Percentiles rank a stretch among this genome's conserved stretches.
Evolutionary conservation across 768 basidiomycete species (phyloP).

Genomic region (Lyophyllum decastes): DNA sequence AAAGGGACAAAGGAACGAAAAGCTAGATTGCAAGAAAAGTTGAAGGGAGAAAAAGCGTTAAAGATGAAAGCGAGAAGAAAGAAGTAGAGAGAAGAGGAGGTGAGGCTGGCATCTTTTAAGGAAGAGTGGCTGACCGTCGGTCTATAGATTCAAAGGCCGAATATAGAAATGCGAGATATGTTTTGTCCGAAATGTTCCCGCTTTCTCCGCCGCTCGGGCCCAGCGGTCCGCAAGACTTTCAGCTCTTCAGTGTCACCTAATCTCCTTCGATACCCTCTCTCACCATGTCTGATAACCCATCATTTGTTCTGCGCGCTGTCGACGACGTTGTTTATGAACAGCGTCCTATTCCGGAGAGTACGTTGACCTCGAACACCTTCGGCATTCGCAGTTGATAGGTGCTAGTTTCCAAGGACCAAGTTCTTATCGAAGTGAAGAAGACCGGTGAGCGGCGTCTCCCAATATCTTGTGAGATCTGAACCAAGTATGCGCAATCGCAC

Average conservation of each 20-base stretch:
- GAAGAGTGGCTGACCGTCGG: conserved; percentile 11
- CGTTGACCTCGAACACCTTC: conserved; percentile 16
- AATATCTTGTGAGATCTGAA: conserved; percentile 3
- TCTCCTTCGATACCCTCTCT: neutral
- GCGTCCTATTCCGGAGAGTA: conserved; percentile 74
- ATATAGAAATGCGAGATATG: conserved; percentile 4
- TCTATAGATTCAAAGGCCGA: neutral
- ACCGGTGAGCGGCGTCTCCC: conserved; percentile 56
- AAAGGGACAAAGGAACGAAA: neutral
- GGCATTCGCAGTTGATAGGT: conserved; percentile 1
- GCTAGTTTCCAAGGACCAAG: conserved; percentile 70
- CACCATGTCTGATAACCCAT: conserved; percentile 73
- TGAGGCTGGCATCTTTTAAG: conserved; percentile 7
- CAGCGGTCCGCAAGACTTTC: conserved; percentile 16
- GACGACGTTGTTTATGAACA: conserved; percentile 72
- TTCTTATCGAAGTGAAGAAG: conserved; percentile 89
- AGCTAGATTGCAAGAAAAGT: conserved; percentile 14
- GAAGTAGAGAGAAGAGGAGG: neutral
- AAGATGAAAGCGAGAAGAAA: conserved; percentile 15
- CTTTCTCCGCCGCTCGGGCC: conserved; percentile 12
- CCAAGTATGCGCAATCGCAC: conserved; percentile 3
- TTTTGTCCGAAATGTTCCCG: conserved; percentile 12
- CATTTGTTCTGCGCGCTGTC: conserved; percentile 74
- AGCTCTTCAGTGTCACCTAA: neutral
- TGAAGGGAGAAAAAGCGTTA: conserved; percentile 5